These are phyloP conservation scores for Spinellus fusiger DNA, from an alignment of 192 early-diverging fungal species.

Conservation along the genomic window DNA sequence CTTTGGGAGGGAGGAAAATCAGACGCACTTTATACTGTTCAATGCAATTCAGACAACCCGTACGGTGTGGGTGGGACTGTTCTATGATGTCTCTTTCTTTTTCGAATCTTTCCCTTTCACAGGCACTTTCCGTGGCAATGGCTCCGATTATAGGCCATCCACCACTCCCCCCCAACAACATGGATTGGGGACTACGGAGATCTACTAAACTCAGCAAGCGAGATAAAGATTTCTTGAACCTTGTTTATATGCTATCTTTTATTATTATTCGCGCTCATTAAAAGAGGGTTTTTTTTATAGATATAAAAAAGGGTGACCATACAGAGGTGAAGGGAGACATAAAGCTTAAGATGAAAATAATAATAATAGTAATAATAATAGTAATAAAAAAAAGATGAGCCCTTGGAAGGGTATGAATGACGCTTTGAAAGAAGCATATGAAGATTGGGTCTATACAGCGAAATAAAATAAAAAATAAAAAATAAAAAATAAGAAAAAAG, in stretches of 20 bases:
- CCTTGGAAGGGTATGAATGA: conserved; percentile 3
- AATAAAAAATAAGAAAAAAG: neutral
- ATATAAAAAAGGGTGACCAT: neutral
- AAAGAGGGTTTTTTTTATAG: neutral
- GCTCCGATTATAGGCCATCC: neutral
- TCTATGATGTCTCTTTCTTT: neutral
- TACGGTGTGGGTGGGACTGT: neutral
- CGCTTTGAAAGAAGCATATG: conserved; percentile 3
- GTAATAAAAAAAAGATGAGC: neutral
- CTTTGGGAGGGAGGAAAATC: too few relatives aligned
- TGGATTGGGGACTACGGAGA: neutral
- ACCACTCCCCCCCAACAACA: too few relatives aligned
- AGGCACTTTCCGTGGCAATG: neutral
- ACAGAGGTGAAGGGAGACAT: neutral
- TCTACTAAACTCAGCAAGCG: too few relatives aligned
- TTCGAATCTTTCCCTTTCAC: too few relatives aligned
- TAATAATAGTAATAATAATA: neutral
- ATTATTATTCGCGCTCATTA: neutral
- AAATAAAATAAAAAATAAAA: neutral
- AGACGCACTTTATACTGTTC: too few relatives aligned
- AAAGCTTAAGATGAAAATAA: neutral
- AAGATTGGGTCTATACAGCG: neutral
- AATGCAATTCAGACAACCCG: neutral
- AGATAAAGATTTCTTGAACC: neutral
- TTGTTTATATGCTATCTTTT: neutral